Base-by-base conservation (phyloP, 2,329 filamentous ascomycete genomes). In the Pseudogymnoascus sp. region DNA sequence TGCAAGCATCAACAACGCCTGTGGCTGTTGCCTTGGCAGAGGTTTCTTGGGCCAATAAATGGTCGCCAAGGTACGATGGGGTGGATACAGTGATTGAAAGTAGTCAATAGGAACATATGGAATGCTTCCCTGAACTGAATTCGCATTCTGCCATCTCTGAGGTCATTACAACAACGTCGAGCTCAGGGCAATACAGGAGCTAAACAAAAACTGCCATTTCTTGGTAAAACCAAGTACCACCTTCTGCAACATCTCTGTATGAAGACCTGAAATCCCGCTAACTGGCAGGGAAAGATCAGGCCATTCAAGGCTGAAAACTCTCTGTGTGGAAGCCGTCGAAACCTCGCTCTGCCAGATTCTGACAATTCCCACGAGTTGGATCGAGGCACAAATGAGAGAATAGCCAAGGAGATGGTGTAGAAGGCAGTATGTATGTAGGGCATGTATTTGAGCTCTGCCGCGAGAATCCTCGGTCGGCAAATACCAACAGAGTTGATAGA, bases 351-450 rank as follows among this genome's bases (percentile, higher is more conserved):
- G 58, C 11, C 58, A 41, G 37, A 67, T 64, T 68, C 70, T 72
- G 73, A 75, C 77, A 81, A 75, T 85, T 83, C 83, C 70, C 83
- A 78, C 83, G 81, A 85, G 83, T 81, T 79, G 76, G 65, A 68
- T 69, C 68, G 65, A 68, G 61, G 65, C 63, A 66, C 61, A 35
- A 61, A 69, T 67, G 63, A 67, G 64, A 66, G 8, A 21, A 26
- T 65, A 65, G 66, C 65, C 65, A 65, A 70, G 63, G 67, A 71
- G 71, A 69, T 61, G 65, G 55, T 59, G 60, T 62, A 68, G 21
- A 62, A 67, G 68, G 67, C 62, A 64, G 62, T 71, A 69, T 72
- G 72, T 71, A 69, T 73, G 72, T 72, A 70, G 71, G 67, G 68
- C 33, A 59, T 66, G 26, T 66, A 66, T 68, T 70, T 70, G 70